Evolutionary conservation across 148 eudicot species (phyloP), one percentile per base, ranked within the genome.

Genomic region (Suaeda aralocaspica): DNA sequence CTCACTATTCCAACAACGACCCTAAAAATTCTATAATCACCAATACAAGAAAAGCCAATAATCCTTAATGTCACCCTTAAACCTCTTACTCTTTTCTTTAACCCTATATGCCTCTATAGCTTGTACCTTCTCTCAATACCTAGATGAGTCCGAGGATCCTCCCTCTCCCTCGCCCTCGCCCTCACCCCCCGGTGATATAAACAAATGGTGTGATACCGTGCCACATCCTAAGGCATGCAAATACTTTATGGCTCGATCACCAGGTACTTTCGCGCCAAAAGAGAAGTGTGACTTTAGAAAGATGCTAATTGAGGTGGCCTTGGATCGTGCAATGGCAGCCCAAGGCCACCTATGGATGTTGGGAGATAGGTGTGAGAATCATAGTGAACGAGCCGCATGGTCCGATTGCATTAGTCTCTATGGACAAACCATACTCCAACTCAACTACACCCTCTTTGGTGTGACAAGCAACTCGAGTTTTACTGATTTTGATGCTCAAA

Each of bases 141-240:
- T 3, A 16, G 48, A n/a, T n/a, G n/a, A 49, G 11, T 62, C 12
- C 21, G 52, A 34, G 14, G 66, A 68, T 4, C 66, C 81, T 45
- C 51, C 71, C 57, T 34, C 53, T 0, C 64, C n/a, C n/a, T n/a
- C n/a, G n/a, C n/a, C n/a, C n/a, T n/a, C n/a, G n/a, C n/a, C n/a
- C n/a, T n/a, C n/a, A n/a, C n/a, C n/a, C n/a, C n/a, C n/a, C n/a
- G n/a, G 46, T 0, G 70, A 74, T 42, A 83, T 89, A 26, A 14
- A 67, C 67, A 42, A 53, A 42, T 90, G 92, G 88, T 87, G 96
- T 71, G 74, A 68, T 71, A 76, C 84, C 26, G 87, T 87, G 10
- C 84, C 86, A 9, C 77, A 80, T 59, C 85, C 85, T 0, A 70
- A 74, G 51, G 72, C 84, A 21, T 84, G 86, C 73, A 88, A 79